Percentiles rank a stretch among this genome's conserved stretches.
Conservation (phyloP, 2,329 filamentous ascomycete genomes). For the Fusarium coffeatum region DNA sequence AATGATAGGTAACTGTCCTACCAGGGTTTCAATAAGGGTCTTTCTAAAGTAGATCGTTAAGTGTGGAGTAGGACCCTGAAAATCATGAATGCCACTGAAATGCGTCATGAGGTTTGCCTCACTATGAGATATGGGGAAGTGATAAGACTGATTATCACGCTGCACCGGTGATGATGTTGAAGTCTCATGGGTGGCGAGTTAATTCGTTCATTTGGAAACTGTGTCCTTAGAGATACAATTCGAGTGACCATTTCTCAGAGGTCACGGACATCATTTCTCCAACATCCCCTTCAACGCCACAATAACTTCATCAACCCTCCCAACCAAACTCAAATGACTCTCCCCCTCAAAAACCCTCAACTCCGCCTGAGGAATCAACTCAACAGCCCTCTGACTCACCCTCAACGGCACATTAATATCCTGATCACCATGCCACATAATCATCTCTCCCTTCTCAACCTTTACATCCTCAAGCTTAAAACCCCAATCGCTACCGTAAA, state of each 20-base stretch:
- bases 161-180: too few relatives aligned
- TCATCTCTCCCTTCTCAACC: conserved; percentile 21
- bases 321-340: conserved; percentile 27
- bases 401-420: conserved; percentile 25
- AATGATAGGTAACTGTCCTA: not conserved
- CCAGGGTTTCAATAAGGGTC: not conserved
- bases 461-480: conserved; percentile 26
- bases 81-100: not conserved
- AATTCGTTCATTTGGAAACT: too few relatives aligned
- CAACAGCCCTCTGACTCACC: conserved; percentile 12
- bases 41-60: not conserved
- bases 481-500: conserved; percentile 28
- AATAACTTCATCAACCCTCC: conserved; percentile 3
- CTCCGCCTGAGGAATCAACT: conserved; percentile 16
- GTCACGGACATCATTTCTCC: not conserved
- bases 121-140: not conserved
- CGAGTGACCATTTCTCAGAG: too few relatives aligned
- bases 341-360: conserved; percentile 21
- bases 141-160: not conserved
- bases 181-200: too few relatives aligned
- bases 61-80: not conserved
- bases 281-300: conserved; percentile 19
- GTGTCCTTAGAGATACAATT: too few relatives aligned
- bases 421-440: conserved; percentile 27
- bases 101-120: not conserved